A percentile compares a stretch with the other conserved stretches of the same genome.
Evolutionary conservation across 306 rosid species (phyloP).

Genomic region (Lathyrus sativus): DNA sequence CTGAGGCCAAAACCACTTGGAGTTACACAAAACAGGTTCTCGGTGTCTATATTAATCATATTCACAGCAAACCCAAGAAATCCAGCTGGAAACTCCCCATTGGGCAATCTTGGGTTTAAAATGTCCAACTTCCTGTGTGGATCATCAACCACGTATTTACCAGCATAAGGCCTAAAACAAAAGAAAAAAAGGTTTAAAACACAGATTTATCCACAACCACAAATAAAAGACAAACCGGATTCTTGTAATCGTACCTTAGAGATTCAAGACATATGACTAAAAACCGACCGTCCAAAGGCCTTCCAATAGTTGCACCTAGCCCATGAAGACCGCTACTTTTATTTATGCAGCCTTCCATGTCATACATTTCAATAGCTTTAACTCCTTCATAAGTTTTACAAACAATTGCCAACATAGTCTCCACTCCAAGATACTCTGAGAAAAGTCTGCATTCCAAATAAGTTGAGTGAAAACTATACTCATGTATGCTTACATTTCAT

Average conservation of each 20-base stretch:
- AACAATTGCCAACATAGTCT: conserved; percentile 79
- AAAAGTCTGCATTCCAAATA: conserved; percentile 61
- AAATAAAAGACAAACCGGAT: conserved; percentile 30
- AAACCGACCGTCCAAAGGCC: conserved; percentile 71
- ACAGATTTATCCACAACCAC: conserved; percentile 32
- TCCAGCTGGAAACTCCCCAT: conserved; percentile 77
- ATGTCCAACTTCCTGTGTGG: conserved; percentile 77
- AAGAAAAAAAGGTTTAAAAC: background rate
- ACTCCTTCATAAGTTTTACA: conserved; percentile 78
- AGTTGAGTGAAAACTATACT: too few relatives aligned
- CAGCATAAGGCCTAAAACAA: conserved; percentile 66
- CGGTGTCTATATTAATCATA: conserved; percentile 63
- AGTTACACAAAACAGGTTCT: conserved; percentile 59
- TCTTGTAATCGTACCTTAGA: conserved; percentile 59
- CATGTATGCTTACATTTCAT: conserved; percentile 3
- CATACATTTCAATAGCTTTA: conserved; percentile 73
- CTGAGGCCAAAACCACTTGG: conserved; percentile 76
- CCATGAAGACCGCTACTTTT: conserved; percentile 71
- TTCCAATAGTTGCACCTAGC: conserved; percentile 69
- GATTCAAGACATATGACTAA: conserved; percentile 77
- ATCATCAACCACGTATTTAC: conserved; percentile 65
- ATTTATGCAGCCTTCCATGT: conserved; percentile 58
- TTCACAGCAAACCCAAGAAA: conserved; percentile 90
- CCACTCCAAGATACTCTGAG: conserved; percentile 77
- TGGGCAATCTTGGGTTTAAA: conserved; percentile 73